Percentiles rank a stretch among this genome's conserved stretches.
Evolutionary conservation across 1,139 yeast species (phyloP).

Genomic region (Diutina pseudorugosa): DNA sequence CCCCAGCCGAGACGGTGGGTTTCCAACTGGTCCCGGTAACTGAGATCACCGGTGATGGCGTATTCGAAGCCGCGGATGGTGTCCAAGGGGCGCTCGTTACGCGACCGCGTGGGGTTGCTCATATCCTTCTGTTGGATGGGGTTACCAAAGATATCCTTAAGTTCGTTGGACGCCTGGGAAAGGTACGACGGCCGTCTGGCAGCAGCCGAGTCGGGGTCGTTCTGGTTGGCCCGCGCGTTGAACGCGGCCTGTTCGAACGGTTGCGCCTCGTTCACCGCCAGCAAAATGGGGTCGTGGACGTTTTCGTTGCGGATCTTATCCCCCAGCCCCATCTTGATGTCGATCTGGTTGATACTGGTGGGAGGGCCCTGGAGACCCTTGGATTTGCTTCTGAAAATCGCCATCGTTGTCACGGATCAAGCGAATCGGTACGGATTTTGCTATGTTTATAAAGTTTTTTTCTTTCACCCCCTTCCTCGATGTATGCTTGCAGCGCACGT

Average conservation of each 20-base stretch:
- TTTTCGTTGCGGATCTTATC: slow-evolving; percentile 45
- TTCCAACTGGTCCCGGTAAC: slow-evolving; percentile 71
- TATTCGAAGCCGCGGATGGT: slow-evolving; percentile 89
- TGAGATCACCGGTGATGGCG: slow-evolving; percentile 77
- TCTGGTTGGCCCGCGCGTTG: slow-evolving; percentile 15
- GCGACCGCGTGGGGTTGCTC: slow-evolving; percentile 81
- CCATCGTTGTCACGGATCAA: slow-evolving; percentile 15
- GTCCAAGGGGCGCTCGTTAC: slow-evolving; percentile 93
- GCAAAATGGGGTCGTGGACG: slow-evolving; percentile 78
- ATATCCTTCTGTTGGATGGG: slow-evolving; percentile 65
- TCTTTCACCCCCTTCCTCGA: not conserved
- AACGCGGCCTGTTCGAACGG: slow-evolving; percentile 65
- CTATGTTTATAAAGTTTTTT: not conserved
- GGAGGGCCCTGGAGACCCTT: slow-evolving; percentile 9
- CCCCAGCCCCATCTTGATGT: slow-evolving; percentile 12
- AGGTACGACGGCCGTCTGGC: slow-evolving; percentile 16
- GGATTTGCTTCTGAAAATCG: slow-evolving; percentile 28
- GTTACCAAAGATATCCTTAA: slow-evolving; percentile 78
- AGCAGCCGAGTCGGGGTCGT: slow-evolving; percentile 9
- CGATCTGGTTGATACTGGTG: slow-evolving; percentile 24
- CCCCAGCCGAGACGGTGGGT: slow-evolving; percentile 71
- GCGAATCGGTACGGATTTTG: not conserved
- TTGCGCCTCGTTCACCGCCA: slow-evolving; percentile 89
- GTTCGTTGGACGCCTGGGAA: slow-evolving; percentile 19
- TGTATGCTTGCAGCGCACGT: not conserved